These are phyloP conservation scores for Porogramme epimiltina DNA, from an alignment of 1,284 basidiomycete species.

Conservation along the genomic window DNA sequence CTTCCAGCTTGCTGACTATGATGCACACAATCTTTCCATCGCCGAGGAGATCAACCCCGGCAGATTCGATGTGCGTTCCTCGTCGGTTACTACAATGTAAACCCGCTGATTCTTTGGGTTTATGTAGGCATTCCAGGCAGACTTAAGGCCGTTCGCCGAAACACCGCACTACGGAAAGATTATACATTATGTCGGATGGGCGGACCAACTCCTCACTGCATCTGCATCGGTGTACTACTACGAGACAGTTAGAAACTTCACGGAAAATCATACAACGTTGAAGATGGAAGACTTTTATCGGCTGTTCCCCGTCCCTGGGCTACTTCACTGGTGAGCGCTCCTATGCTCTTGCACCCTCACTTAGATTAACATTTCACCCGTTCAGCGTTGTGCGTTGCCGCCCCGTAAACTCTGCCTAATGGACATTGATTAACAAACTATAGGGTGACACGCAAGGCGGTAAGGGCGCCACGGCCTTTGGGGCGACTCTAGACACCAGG, in stretches of 20 bases:
- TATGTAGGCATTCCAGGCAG: constrained; percentile 25
- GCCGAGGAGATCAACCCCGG: constrained; percentile 25
- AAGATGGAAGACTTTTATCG: constrained; percentile 39
- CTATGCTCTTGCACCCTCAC: too few relatives aligned
- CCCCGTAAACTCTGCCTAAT: too few relatives aligned
- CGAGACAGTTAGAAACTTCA: constrained; percentile 32
- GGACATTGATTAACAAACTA: too few relatives aligned
- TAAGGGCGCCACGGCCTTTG: constrained; percentile 27
- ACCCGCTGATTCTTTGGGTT: too few relatives aligned
- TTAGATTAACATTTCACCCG: too few relatives aligned
- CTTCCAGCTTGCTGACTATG: constrained; percentile 22
- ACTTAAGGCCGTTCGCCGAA: constrained; percentile 31
- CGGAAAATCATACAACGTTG: constrained; percentile 22
- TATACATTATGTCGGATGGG: constrained; percentile 35
- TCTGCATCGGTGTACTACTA: constrained; percentile 38
- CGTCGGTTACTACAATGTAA: not conserved
- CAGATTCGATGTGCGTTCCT: constrained; percentile 17
- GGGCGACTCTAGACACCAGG: constrained; percentile 17
- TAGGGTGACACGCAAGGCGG: too few relatives aligned
- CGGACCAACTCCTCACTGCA: constrained; percentile 37
- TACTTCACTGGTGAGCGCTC: constrained; percentile 40
- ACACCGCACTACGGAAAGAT: constrained; percentile 30
- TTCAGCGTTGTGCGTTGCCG: too few relatives aligned
- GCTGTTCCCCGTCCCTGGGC: constrained; percentile 43
- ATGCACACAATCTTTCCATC: constrained; percentile 17